Evolutionary conservation across 495 filamentous ascomycete species (phyloP), one percentile per base, ranked within the genome.

Genomic region (Xylaria cubensis): DNA sequence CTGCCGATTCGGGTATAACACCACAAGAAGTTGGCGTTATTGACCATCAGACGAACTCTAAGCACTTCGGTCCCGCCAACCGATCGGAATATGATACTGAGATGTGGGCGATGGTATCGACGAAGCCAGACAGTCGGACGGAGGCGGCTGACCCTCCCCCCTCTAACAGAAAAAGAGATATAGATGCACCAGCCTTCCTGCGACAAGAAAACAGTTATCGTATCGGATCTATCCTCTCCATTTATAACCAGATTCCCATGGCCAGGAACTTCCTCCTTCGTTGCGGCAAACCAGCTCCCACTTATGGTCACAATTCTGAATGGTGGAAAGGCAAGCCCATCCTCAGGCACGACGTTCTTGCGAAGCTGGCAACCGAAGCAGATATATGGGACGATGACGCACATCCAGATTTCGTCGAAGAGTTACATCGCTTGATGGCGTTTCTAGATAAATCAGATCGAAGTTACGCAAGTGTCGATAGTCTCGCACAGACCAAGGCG

Each of bases 241-340:
- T 97, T 56, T 84, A 93, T n/a, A 92, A 95, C 76, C 85, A 90
- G 53, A 95, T 98, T 68, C 95, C 95, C n/a, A 82, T 90, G 50
- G 90, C 90, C 17, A 87, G 94, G 61, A 93, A 96, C 74, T 86
- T 90, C 9, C 85, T 98, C 41, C 83, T 97, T 17, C 83, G 86
- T 26, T 86, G 48, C 78, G 84, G 72, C 75, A 82, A 46, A 68
- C 83, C 90, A 13, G 81, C 83, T 4, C 76, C 75, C 39, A 87
- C 90, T 65, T 97, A 96, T 73, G 92, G 91, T 1, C 82, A 87
- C 68, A 86, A 92, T 71, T 79, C 86, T 10, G 89, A 95, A 29
- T 98, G 95, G 95, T 98, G 95, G 95, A 90, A 90, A 74, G 95
- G 94, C 7, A 84, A 87, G 12, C 72, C 84, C 0, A 92, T 95